Percentiles rank a stretch among this genome's conserved stretches.
These are phyloP conservation scores for Fragosphaeria purpurea DNA, from an alignment of 2,329 filamentous ascomycete species.

Conservation along the genomic window DNA sequence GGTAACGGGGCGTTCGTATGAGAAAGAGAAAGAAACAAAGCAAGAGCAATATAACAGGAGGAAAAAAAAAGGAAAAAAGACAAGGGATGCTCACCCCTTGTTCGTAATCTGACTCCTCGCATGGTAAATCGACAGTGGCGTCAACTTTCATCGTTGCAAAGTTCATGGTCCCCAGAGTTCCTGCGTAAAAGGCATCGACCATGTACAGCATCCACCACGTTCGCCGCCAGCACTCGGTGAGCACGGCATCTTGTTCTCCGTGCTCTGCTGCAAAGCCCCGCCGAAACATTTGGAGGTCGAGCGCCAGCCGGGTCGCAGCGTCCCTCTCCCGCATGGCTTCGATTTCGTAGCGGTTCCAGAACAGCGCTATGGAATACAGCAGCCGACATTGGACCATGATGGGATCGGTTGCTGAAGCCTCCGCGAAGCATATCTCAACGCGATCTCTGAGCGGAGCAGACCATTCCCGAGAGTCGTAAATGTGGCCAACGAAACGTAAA, in stretches of 20 bases:
- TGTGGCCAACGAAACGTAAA: constrained; percentile 1
- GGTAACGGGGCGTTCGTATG: background rate
- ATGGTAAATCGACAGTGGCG: constrained; percentile 50
- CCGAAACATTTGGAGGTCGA: constrained; percentile 51
- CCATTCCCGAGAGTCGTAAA: background rate
- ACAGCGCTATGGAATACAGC: constrained; percentile 2
- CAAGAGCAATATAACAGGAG: too few species aligned
- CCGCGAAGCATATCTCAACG: background rate
- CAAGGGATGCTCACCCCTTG: constrained; percentile 21
- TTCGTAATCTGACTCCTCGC: constrained; percentile 50
- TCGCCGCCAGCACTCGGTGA: constrained; percentile 52
- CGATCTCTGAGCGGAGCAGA: background rate
- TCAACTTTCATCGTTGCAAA: constrained; percentile 28
- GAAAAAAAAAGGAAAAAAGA: too few species aligned
- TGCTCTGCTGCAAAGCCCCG: constrained; percentile 40
- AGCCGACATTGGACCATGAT: constrained; percentile 1
- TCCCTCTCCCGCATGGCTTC: constrained; percentile 23
- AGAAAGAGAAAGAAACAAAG: too few species aligned
- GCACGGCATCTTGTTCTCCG: constrained; percentile 33
- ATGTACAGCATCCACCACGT: constrained; percentile 65
- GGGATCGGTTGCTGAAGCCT: background rate
- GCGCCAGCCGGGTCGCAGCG: constrained; percentile 45
- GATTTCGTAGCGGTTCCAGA: constrained; percentile 10
- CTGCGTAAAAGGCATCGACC: constrained; percentile 41
- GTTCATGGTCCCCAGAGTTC: constrained; percentile 18